phyloP scores from a whole-genome alignment of 441 rosid genomes.

The Biscutella laevigata region DNA sequence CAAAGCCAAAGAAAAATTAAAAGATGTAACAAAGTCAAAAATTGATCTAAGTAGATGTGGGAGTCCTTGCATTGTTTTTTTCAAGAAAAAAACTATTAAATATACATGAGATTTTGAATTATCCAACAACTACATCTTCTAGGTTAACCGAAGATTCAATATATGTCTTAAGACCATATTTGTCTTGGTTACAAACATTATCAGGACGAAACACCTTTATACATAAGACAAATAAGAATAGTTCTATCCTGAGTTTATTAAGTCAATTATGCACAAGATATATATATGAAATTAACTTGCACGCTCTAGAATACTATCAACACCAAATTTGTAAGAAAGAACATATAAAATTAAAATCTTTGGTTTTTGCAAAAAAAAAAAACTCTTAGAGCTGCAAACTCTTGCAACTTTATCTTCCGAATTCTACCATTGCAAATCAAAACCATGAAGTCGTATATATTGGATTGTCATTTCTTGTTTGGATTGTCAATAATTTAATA shows the following conservation, averaged over 20 bases:
- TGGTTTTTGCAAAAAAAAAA: background rate
- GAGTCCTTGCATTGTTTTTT: background rate
- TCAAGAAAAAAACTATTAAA: background rate
- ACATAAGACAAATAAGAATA: background rate
- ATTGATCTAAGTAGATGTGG: background rate
- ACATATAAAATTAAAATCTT: constrained; percentile 5
- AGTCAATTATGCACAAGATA: background rate
- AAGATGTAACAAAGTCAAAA: constrained; percentile 1
- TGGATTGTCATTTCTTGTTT: no score
- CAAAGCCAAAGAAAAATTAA: background rate
- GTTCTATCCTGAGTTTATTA: constrained; percentile 4
- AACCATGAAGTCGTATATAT: background rate
- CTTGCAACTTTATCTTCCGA: no score
- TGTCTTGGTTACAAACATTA: constrained; percentile 23
- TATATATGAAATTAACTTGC: constrained; percentile 11
- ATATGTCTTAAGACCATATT: constrained; percentile 21
- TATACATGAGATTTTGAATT: constrained; percentile 15
- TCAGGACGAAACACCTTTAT: constrained; percentile 12
- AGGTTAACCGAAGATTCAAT: constrained; percentile 17
- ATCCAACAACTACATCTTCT: constrained; percentile 17
- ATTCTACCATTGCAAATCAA: no score
- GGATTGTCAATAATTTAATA: no score
- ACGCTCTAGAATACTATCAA: constrained; percentile 14
- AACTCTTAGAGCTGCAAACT: no score
- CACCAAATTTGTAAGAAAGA: constrained; percentile 8